A percentile compares a stretch with the other conserved stretches of the same genome.
phyloP scores from a whole-genome alignment of 176 grass and related monocot species.

The Eleusine indica region DNA sequence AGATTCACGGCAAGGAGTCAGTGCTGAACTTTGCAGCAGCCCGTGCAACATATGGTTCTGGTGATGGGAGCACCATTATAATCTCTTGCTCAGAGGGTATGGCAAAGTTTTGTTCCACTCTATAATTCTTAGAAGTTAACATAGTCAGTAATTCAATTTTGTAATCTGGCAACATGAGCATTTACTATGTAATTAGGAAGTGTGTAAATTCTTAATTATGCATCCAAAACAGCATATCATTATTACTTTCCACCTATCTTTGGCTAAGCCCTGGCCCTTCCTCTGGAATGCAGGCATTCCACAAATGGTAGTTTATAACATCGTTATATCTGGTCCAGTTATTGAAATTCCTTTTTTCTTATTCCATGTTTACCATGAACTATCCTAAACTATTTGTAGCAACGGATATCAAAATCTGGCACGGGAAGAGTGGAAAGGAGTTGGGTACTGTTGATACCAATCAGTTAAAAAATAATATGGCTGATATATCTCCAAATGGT shows the following conservation, averaged over 20 bases:
- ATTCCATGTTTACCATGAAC: not conserved
- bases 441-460: conserved; percentile 88
- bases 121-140: not conserved
- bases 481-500: conserved; percentile 87
- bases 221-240: not conserved
- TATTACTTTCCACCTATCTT: not conserved
- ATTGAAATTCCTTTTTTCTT: not conserved
- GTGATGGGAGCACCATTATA: conserved; percentile 90
- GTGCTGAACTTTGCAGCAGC: conserved; percentile 78
- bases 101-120: not conserved
- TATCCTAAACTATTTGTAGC: conserved; percentile 54
- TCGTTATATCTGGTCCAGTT: not conserved
- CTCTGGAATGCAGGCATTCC: not conserved
- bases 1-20: conserved; percentile 80
- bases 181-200: not conserved
- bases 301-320: conserved; percentile 6
- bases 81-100: conserved; percentile 93
- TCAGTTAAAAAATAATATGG: conserved; percentile 99
- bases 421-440: conserved; percentile 91
- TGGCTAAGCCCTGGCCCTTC: not conserved
- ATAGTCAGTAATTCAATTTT: not conserved
- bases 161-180: not conserved
- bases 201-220: not conserved
- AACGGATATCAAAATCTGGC: conserved; percentile 96
- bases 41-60: conserved; percentile 70